A percentile compares a stretch with the other conserved stretches of the same genome.
Evolutionary conservation across 352 stramenopile species (phyloP).

Genomic region (Globisporangium emineosum): DNA sequence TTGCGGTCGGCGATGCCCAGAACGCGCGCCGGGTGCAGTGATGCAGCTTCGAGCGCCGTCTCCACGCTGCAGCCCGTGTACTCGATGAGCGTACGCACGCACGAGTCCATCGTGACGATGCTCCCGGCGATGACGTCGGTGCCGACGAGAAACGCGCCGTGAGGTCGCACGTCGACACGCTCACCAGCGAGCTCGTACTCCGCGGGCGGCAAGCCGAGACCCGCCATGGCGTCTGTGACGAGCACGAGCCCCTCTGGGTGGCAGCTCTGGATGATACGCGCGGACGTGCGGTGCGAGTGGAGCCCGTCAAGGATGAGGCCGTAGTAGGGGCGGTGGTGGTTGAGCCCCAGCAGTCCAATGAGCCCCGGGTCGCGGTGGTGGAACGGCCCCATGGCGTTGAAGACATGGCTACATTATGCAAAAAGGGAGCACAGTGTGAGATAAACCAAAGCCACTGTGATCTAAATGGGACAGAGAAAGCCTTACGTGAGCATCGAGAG

Average conservation of each 20-base stretch:
- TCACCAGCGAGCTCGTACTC: conserved; percentile 73
- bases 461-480: not conserved
- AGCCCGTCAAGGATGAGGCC: conserved; percentile 88
- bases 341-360: conserved; percentile 76
- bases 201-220: conserved; percentile 75
- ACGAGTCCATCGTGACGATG: conserved; percentile 81
- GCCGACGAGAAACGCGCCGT: conserved; percentile 48
- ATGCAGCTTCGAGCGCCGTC: conserved; percentile 72
- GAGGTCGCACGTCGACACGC: conserved; percentile 47
- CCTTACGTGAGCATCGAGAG: conserved; percentile 80
- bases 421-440: not conserved
- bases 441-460: not conserved
- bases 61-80: conserved; percentile 83
- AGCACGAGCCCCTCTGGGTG: conserved; percentile 81
- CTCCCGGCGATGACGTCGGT: conserved; percentile 86
- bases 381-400: conserved; percentile 91
- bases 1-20: conserved; percentile 60
- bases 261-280: conserved; percentile 77
- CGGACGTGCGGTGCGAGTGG: conserved; percentile 76
- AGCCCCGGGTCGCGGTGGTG: conserved; percentile 89
- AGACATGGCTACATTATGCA: conserved; percentile 76
- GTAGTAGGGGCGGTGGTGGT: conserved; percentile 54
- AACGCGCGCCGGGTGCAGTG: conserved; percentile 67
- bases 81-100: conserved; percentile 68
- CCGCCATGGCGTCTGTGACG: conserved; percentile 79